phyloP scores from a whole-genome alignment of 2,329 filamentous ascomycete species.

The Arthrobotrys iridis region DNA sequence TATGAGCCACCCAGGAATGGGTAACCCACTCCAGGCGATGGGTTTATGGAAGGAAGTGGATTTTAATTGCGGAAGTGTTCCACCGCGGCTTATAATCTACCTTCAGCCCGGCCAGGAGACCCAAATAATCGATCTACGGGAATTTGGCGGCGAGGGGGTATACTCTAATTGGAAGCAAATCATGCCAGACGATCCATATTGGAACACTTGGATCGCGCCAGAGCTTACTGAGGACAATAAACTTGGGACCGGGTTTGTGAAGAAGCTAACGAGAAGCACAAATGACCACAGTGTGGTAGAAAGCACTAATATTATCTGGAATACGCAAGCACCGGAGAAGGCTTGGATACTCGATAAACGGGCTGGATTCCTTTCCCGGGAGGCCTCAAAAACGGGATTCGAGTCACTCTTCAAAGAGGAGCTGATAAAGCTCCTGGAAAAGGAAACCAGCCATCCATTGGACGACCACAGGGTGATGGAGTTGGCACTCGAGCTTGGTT shows the following conservation, averaged over 20 bases:
- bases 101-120: conserved; percentile 5
- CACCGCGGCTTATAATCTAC: conserved; percentile 15
- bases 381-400: conserved; percentile 9
- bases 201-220: conserved; percentile 9
- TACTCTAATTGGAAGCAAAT: conserved; percentile 45
- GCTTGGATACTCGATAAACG: conserved; percentile 17
- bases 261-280: background rate
- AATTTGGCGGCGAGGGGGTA: conserved; percentile 26
- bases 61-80: conserved; percentile 20
- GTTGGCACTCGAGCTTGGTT: background rate
- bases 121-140: conserved; percentile 28
- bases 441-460: background rate
- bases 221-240: background rate
- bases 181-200: background rate
- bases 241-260: conserved; percentile 19
- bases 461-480: background rate
- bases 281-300: background rate
- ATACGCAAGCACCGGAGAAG: background rate
- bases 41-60: conserved; percentile 27
- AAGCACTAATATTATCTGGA: background rate
- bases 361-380: background rate
- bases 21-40: conserved; percentile 23
- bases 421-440: background rate
- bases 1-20: conserved; percentile 17
- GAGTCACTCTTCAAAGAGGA: conserved; percentile 4